Evolutionary conservation across 176 grass and related monocot genomes (phyloP), one percentile per base, ranked within the genome.

Genomic region (Rhynchospora tenuis): DNA sequence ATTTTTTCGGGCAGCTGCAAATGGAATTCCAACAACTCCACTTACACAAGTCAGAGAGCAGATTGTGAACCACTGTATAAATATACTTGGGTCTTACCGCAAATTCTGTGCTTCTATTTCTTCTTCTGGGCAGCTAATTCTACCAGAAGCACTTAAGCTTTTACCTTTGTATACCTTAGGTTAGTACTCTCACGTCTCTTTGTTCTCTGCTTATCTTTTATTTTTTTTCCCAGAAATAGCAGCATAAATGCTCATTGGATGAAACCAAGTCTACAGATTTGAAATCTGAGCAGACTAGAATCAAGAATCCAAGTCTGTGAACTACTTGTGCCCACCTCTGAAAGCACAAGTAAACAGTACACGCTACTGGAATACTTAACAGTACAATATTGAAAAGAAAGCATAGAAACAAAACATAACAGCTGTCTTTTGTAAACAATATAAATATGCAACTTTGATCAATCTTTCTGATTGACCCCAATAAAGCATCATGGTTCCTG

Each of bases 121-220:
- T 65, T 93, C 94, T 19, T 88, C 94, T 2, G 94, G 94, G 28
- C 91, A 97, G 83, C 85, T 97, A 84, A 97, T 97, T 83, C 91
- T 97, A 66, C 94, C 94, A 29, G 94, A 97, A 83, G 91, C 89
- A 75, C 89, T 97, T 52, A 97, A 97, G 85, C 91, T 97, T 31
- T 84, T 97, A 64, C 94, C 94, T 33, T 66, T 97, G 33, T 97
- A 97, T 91, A 97, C 89, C 83, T 83, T 97, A 80, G 91, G 94
- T 97, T 90, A 84, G 81, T 76, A 65, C 13, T 22, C 2, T 26
- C 64, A 9, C 3, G 31, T 59, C 29, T 0, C 11, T 81, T 81
- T 55, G 20, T 45, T 60, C 33, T 60, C 64, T 69, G 26, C 44
- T 17, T 20, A 22, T 72, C 42, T 75, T 88, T 55, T n/a, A 78